A percentile compares a stretch with the other conserved stretches of the same genome.
Conservation (phyloP, 768 basidiomycete species). For the Pulveroboletus ravenelii region DNA sequence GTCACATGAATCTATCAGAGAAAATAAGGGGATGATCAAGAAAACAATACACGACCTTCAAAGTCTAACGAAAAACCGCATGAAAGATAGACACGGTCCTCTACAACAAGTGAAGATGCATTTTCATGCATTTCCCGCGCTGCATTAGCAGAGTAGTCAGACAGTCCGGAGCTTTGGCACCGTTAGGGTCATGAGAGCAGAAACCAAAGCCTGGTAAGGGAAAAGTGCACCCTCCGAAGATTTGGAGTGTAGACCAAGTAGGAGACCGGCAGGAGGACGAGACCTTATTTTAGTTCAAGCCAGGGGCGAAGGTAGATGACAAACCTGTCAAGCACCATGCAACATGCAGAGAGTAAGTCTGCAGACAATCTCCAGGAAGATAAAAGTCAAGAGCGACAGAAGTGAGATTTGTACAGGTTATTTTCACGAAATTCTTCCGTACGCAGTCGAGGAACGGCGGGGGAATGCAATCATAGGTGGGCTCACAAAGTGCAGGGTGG, state of each 20-base stretch:
- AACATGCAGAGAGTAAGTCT: constrained; percentile 26
- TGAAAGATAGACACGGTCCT: constrained; percentile 8
- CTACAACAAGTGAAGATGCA: neutral
- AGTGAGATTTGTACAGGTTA: too few relatives aligned
- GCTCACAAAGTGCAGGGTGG: constrained; percentile 27
- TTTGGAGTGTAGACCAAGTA: constrained; percentile 23
- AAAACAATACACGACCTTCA: constrained; percentile 15
- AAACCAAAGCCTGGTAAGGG: constrained; percentile 17
- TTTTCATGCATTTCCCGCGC: constrained; percentile 14
- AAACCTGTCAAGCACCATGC: constrained; percentile 21
- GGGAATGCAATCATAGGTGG: constrained; percentile 31
- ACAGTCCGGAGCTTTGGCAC: constrained; percentile 18
- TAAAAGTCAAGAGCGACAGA: too few relatives aligned
- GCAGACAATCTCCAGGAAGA: too few relatives aligned
- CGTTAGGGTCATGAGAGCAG: constrained; percentile 20
- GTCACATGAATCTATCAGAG: neutral
- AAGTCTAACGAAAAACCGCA: constrained; percentile 18
- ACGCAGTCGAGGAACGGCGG: constrained; percentile 24
- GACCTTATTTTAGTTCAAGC: constrained; percentile 18
- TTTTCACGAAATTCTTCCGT: too few relatives aligned
- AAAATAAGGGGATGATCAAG: neutral
- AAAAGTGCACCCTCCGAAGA: constrained; percentile 6
- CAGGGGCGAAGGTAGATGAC: constrained; percentile 24
- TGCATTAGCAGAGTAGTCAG: constrained; percentile 13
- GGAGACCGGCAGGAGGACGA: constrained; percentile 24